Evolutionary conservation across 305 asterid species (phyloP).

Genomic region (Fraxinus albicans): DNA sequence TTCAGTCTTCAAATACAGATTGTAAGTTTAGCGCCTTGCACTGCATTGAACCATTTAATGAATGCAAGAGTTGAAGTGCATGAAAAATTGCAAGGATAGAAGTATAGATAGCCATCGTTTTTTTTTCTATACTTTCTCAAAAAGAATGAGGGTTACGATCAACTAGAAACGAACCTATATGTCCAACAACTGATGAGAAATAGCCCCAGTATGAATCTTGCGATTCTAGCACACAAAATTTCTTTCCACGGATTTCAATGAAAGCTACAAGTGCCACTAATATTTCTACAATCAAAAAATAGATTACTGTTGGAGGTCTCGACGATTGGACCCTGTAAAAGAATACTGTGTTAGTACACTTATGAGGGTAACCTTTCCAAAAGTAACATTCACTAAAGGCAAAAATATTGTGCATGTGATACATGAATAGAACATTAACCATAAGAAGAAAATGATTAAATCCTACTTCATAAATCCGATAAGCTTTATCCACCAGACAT

Average conservation of each 20-base stretch:
- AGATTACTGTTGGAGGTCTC: slow-evolving; percentile 69
- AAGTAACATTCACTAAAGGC: neutral
- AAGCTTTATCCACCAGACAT: slow-evolving; percentile 82
- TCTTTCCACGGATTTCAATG: slow-evolving; percentile 63
- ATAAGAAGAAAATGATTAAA: slow-evolving; percentile 10
- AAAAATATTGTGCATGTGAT: slow-evolving; percentile 10
- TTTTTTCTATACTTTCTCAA: slow-evolving; percentile 5
- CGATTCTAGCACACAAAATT: slow-evolving; percentile 45
- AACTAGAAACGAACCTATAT: slow-evolving; percentile 60
- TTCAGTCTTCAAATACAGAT: neutral
- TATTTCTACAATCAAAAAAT: slow-evolving; percentile 60
- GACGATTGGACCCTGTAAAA: slow-evolving; percentile 73
- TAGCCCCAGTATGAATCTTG: slow-evolving; percentile 64
- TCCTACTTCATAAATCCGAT: slow-evolving; percentile 81
- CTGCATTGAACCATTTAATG: neutral
- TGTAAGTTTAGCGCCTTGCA: neutral
- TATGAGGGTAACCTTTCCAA: slow-evolving; percentile 12
- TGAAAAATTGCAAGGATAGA: slow-evolving; percentile 3
- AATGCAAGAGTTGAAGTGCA: neutral
- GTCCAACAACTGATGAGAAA: slow-evolving; percentile 61
- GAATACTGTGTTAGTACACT: slow-evolving; percentile 27
- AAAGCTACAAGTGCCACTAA: slow-evolving; percentile 62
- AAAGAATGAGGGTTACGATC: slow-evolving; percentile 20
- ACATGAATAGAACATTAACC: slow-evolving; percentile 13
- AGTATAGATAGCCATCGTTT: neutral